Evolutionary conservation across 331 rosid species (phyloP).

Genomic region (Malus hybrid): DNA sequence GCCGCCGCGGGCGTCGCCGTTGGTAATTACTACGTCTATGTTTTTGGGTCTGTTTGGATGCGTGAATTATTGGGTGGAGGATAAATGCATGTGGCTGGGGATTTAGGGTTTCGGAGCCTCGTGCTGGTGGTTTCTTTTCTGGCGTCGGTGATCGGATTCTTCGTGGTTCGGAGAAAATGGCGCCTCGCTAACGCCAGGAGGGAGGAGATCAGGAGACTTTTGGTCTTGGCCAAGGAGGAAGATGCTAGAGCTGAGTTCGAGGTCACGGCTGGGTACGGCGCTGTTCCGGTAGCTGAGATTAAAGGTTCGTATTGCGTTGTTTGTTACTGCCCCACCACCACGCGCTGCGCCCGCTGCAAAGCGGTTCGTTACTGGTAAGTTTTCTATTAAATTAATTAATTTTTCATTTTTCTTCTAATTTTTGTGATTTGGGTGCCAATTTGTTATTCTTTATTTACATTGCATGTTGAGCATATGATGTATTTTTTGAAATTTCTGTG

Average conservation of each 20-base stretch:
- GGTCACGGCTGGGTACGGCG: conserved; percentile 30
- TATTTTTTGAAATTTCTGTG: neutral
- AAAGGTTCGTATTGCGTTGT: conserved; percentile 49
- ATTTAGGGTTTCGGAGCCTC: conserved; percentile 79
- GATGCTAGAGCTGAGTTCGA: conserved; percentile 73
- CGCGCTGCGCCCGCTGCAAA: conserved; percentile 79
- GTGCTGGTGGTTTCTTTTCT: conserved; percentile 44
- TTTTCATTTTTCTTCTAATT: neutral
- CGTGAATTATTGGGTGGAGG: conserved; percentile 33
- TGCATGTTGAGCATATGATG: neutral
- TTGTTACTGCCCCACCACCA: conserved; percentile 66
- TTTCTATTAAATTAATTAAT: neutral
- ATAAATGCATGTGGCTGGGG: conserved; percentile 73
- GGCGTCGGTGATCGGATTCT: conserved; percentile 43
- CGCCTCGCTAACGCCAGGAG: conserved; percentile 44
- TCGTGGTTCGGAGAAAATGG: conserved; percentile 61
- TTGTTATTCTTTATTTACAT: neutral
- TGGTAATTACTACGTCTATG: conserved; percentile 33
- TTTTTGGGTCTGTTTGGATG: conserved; percentile 41
- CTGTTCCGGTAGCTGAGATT: conserved; percentile 10
- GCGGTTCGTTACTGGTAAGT: conserved; percentile 88
- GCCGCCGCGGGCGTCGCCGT: conserved; percentile 3
- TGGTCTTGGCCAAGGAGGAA: conserved; percentile 72
- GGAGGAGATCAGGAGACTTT: conserved; percentile 76
- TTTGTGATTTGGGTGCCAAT: conserved; percentile 1